Base-by-base conservation (phyloP, 1,139 yeast genomes). In the Scheffersomyces titani region DNA sequence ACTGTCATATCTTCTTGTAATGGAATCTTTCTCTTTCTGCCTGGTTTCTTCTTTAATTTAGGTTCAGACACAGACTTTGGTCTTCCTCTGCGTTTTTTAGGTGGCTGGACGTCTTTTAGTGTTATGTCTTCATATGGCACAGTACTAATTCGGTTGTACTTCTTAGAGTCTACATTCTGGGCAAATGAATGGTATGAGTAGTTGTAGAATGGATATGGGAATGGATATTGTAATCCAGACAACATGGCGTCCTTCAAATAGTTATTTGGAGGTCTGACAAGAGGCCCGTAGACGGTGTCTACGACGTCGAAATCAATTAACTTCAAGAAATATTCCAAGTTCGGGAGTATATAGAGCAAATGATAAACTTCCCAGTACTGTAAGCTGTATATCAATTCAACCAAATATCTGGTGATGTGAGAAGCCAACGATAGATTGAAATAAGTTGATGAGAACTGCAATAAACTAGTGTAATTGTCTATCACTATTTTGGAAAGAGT, bases 281-380 rank as follows among this genome's bases (percentile, higher is more conserved):
- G 60, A 5, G 75, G 72, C 0, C 83, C 83, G 60, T 76, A 76
- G 1, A 77, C 70, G 2, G 82, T 77, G 40, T 70, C 72, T 16
- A 66, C 64, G 6, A 79, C 66, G 48, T 77, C 81, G 63, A 80
- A 77, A 19, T 69, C 75, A 36, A 76, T 61, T 46, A 79, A 64
- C 54, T 67, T 66, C 55, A 80, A 68, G 57, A 77, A 76, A 58
- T 71, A 66, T 48, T 70, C 73, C 44, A 80, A 64, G 47, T 72
- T 68, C 0, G 82, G 80, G 3, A 78, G 57, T 21, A 72, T 58
- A 52, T 71, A 67, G 9, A 79, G 61, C 22, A 80, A 66, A 61
- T 80, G 84, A 58, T 78, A 78, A 11, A 78, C 71, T 60, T 80
- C 84, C 83, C 83, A 80, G 61, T 78, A 80, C 55, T 78, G 74